A percentile compares a stretch with the other conserved stretches of the same genome.
phyloP scores from a whole-genome alignment of 225 moss, liverwort and hornwort genomes.

The Polytrichum formosum region DNA sequence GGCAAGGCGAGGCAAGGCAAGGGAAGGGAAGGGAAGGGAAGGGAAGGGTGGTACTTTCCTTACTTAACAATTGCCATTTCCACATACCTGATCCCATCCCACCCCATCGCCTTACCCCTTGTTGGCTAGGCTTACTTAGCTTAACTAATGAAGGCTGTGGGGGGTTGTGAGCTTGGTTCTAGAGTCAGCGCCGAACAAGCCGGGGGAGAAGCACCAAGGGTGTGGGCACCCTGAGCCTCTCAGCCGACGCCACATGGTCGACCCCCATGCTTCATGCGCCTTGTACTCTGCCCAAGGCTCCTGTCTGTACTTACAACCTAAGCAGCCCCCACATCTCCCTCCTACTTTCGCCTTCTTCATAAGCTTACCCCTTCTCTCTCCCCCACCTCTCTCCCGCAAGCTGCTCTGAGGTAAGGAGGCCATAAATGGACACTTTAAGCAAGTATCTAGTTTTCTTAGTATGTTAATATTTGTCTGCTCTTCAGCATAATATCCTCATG shows the following conservation, averaged over 20 bases:
- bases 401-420: too few species aligned
- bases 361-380: too few species aligned
- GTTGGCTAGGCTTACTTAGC: background rate
- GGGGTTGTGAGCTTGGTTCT: background rate
- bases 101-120: too few species aligned
- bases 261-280: conserved; percentile 20
- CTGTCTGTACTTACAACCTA: background rate
- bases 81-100: too few species aligned
- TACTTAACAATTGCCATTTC: too few species aligned
- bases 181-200: conserved; percentile 44
- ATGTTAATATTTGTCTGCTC: too few species aligned
- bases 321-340: too few species aligned
- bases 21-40: background rate
- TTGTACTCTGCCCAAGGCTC: conserved; percentile 11
- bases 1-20: background rate
- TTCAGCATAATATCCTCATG: too few species aligned
- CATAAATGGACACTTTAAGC: too few species aligned
- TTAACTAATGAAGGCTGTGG: background rate
- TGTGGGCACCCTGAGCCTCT: conserved; percentile 14
- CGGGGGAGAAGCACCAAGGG: conserved; percentile 31
- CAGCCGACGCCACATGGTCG: conserved; percentile 13
- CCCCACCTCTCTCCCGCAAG: too few species aligned
- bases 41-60: background rate
- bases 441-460: too few species aligned
- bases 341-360: too few species aligned